phyloP scores from a whole-genome alignment of 441 rosid genomes.

The Arabidopsis hybrid region DNA sequence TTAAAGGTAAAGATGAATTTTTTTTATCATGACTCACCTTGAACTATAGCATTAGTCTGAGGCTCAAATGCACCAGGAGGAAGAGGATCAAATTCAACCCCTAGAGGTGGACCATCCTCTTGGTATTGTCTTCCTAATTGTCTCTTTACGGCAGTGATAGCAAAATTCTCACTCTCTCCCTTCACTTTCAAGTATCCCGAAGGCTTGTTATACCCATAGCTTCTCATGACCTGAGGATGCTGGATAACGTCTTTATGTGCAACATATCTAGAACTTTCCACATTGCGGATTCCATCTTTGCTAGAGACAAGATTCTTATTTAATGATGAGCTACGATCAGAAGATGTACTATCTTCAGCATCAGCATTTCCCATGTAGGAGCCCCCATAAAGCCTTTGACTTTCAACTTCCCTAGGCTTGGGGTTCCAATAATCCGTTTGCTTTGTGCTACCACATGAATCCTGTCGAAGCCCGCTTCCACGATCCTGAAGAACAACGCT shows the following conservation, averaged over 20 bases:
- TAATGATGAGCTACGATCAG: constrained; percentile 72
- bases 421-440: constrained; percentile 63
- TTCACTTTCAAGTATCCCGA: constrained; percentile 87
- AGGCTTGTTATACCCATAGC: constrained; percentile 63
- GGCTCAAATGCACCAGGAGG: constrained; percentile 90
- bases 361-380: constrained; percentile 52
- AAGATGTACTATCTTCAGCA: constrained; percentile 73
- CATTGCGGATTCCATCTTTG: constrained; percentile 50
- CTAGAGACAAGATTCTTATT: constrained; percentile 60
- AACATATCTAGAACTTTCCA: constrained; percentile 47
- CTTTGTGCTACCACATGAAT: constrained; percentile 94
- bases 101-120: constrained; percentile 87
- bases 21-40: constrained; percentile 55
- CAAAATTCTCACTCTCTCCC: constrained; percentile 73
- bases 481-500: constrained; percentile 83
- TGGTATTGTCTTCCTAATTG: constrained; percentile 81
- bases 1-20: constrained; percentile 3
- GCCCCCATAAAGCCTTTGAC: constrained; percentile 63
- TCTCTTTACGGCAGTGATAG: constrained; percentile 79
- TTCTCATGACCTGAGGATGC: constrained; percentile 51
- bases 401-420: constrained; percentile 86
- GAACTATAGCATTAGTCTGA: constrained; percentile 52
- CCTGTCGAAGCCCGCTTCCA: constrained; percentile 80
- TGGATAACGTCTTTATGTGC: constrained; percentile 48
- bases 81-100: constrained; percentile 76